Evolutionary conservation across 2,329 filamentous ascomycete species (phyloP).

Genomic region (Colletotrichum sp.): DNA sequence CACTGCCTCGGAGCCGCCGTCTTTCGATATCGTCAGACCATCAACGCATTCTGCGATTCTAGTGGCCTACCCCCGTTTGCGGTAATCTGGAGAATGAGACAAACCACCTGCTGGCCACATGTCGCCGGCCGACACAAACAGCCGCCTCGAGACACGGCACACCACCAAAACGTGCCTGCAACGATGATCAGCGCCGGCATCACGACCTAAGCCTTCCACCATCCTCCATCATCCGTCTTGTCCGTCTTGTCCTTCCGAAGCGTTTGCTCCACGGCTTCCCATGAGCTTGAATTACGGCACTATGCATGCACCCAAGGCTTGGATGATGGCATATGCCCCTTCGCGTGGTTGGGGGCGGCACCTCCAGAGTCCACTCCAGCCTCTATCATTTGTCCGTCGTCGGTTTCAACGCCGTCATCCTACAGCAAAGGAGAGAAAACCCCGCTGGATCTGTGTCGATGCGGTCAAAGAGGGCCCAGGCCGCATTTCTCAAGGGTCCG

Average conservation of each 20-base stretch:
- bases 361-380: background rate
- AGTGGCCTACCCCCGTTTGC: background rate
- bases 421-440: background rate
- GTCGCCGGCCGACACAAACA: background rate
- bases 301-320: conserved; percentile 13
- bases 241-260: background rate
- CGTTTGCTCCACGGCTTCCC: background rate
- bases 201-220: background rate
- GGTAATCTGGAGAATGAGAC: background rate
- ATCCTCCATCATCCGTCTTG: conserved; percentile 10
- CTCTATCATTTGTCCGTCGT: background rate
- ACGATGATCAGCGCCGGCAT: conserved; percentile 9
- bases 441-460: background rate
- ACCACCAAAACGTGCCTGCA: conserved; percentile 1
- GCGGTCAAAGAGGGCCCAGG: background rate
- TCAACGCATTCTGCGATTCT: background rate
- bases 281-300: conserved; percentile 17
- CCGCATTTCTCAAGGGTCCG: background rate
- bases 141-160: background rate
- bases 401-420: conserved; percentile 7
- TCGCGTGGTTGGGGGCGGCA: background rate
- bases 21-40: background rate
- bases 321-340: conserved; percentile 15
- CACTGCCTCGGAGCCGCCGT: conserved; percentile 10
- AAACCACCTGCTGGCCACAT: background rate